Conservation (phyloP, 495 filamentous ascomycete genomes). For the Podospora anserina region DNA sequence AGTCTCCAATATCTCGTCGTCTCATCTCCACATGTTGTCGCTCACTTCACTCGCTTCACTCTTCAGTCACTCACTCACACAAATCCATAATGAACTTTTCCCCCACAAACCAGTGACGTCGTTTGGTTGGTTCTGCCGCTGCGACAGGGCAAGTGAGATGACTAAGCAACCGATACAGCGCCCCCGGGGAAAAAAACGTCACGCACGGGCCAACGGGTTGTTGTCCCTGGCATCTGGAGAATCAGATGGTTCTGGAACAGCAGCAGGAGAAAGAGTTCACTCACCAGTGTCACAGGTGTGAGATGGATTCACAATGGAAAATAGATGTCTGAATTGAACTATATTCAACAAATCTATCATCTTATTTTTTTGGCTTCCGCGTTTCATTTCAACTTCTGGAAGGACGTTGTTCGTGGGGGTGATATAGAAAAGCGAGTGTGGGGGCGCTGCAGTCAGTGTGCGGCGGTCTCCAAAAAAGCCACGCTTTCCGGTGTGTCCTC, state of each 20-base stretch:
- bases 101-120: not conserved
- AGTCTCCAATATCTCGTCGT: too few species aligned
- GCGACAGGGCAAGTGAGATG: not conserved
- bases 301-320: not conserved
- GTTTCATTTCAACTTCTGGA: not conserved
- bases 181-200: not conserved
- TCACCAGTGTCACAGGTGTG: not conserved
- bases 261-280: not conserved
- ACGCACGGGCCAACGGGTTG: not conserved
- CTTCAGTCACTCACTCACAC: not conserved
- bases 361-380: too few species aligned
- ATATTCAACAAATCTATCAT: not conserved
- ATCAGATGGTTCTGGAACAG: not conserved
- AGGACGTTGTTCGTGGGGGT: not conserved
- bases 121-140: not conserved
- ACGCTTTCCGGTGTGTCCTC: not conserved
- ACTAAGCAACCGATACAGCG: not conserved
- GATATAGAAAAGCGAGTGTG: not conserved
- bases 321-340: not conserved
- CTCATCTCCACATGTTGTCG: too few species aligned
- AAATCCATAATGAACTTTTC: not conserved
- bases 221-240: not conserved
- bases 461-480: constrained; percentile 6
- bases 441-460: not conserved
- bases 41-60: too few species aligned